Percentiles rank a stretch among this genome's conserved stretches.
Conservation (phyloP, 371 early-diverging fungal genomes). For the Zancudomyces culisetae region DNA sequence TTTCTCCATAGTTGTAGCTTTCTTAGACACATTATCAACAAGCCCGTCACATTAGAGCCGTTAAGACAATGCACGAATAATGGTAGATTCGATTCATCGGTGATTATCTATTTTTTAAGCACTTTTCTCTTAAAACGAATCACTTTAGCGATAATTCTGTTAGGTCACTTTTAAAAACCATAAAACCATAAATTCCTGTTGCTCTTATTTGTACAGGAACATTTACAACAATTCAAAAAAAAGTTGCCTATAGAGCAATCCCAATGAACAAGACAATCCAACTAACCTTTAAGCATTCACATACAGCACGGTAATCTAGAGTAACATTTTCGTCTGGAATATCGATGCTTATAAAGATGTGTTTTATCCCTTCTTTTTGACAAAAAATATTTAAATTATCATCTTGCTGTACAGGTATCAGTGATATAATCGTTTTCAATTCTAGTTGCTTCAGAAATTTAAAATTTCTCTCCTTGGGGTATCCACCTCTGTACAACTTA, state of each 20-base stretch:
- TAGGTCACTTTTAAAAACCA: no score
- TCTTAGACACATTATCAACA: slow-evolving; percentile 65
- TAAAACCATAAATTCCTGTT: no score
- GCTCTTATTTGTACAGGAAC: no score
- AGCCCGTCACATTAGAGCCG: slow-evolving; percentile 72
- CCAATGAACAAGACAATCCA: background rate
- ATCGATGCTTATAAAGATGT: slow-evolving; percentile 53
- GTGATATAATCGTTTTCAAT: slow-evolving; percentile 61
- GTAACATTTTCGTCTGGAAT: slow-evolving; percentile 80
- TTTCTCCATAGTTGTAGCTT: slow-evolving; percentile 77
- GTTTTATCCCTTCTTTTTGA: slow-evolving; percentile 35
- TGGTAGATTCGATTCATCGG: slow-evolving; percentile 52
- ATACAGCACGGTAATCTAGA: slow-evolving; percentile 50
- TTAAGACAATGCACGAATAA: slow-evolving; percentile 81
- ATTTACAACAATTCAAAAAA: no score
- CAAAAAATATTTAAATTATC: slow-evolving; percentile 44
- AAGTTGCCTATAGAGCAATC: no score
- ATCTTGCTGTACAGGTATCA: slow-evolving; percentile 57
- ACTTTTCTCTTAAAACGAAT: no score
- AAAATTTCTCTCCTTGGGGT: slow-evolving; percentile 64
- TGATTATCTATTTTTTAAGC: slow-evolving; percentile 55
- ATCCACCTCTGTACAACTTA: slow-evolving; percentile 65
- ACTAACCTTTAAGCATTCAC: slow-evolving; percentile 46
- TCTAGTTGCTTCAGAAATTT: slow-evolving; percentile 61
- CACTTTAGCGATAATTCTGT: no score